A percentile compares a stretch with the other conserved stretches of the same genome.
Evolutionary conservation across 2,329 filamentous ascomycete genomes (phyloP).

Genomic region (Alternaria sp.): DNA sequence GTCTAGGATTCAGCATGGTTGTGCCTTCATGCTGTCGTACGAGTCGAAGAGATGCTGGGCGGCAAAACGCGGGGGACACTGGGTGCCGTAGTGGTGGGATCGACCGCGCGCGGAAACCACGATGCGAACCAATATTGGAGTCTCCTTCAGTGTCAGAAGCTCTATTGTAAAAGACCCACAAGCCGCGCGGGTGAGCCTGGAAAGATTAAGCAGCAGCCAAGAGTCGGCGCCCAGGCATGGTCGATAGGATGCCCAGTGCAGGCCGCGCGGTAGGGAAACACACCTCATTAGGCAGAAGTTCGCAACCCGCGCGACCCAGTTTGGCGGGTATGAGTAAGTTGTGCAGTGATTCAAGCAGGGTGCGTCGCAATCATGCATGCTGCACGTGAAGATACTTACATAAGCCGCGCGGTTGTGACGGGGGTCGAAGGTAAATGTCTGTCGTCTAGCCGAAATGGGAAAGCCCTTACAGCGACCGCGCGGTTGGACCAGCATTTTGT

Average conservation of each 20-base stretch:
- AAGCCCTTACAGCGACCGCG: background rate
- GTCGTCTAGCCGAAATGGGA: background rate
- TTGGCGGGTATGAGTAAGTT: background rate
- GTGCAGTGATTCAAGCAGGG: background rate
- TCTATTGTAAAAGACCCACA: background rate
- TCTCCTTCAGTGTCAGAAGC: background rate
- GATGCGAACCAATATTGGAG: background rate
- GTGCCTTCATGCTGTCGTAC: background rate
- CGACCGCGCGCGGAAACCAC: too few relatives aligned
- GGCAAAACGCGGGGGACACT: too few relatives aligned
- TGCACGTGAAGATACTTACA: background rate
- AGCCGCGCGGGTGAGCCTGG: background rate
- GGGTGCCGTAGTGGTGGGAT: too few relatives aligned
- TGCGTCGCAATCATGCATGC: too few relatives aligned
- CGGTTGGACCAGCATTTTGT: background rate
- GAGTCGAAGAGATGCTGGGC: background rate
- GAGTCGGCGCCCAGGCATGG: background rate
- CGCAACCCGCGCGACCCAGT: background rate
- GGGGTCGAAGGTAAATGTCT: too few relatives aligned
- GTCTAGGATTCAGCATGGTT: background rate
- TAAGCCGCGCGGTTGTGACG: background rate
- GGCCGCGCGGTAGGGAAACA: background rate
- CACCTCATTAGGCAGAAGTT: background rate
- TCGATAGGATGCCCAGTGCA: background rate
- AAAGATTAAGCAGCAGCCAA: background rate